Conservation (phyloP, 257 asterid species). For the Orobanche coerulescens region DNA sequence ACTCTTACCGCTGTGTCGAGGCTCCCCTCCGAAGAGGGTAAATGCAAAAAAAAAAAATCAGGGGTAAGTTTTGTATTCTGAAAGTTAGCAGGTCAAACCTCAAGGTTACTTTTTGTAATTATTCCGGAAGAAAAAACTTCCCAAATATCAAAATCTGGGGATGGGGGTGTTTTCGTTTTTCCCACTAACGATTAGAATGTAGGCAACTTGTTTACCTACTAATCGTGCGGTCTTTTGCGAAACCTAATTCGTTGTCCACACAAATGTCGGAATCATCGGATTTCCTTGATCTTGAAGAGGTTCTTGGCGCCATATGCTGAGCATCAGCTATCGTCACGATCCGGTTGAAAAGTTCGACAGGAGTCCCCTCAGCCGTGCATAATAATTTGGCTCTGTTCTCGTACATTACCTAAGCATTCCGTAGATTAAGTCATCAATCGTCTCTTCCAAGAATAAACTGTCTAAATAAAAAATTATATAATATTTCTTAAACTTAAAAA, state of each 20-base stretch:
- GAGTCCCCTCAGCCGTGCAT: slow-evolving; percentile 84
- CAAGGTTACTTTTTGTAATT: too few relatives aligned
- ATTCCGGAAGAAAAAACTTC: too few relatives aligned
- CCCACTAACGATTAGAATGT: background rate
- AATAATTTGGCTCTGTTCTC: slow-evolving; percentile 72
- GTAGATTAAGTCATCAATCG: background rate
- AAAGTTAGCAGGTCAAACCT: too few relatives aligned
- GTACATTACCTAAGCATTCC: slow-evolving; percentile 63
- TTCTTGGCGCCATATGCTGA: slow-evolving; percentile 70
- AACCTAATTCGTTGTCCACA: slow-evolving; percentile 87
- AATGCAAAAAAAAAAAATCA: too few relatives aligned
- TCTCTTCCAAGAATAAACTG: background rate
- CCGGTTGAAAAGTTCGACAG: slow-evolving; percentile 59
- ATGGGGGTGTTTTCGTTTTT: background rate
- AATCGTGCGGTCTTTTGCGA: slow-evolving; percentile 91
- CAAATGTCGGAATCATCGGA: slow-evolving; percentile 78
- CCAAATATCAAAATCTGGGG: too few relatives aligned
- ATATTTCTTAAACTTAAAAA: too few relatives aligned
- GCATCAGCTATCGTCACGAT: slow-evolving; percentile 75
- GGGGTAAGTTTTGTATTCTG: too few relatives aligned
- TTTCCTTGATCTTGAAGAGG: slow-evolving; percentile 83
- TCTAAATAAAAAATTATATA: too few relatives aligned
- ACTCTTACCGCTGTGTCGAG: too few relatives aligned
- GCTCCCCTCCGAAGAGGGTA: too few relatives aligned
- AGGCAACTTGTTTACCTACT: slow-evolving; percentile 67